Evolutionary conservation across 169 alveolate species (phyloP).

Genomic region (Eimeria praecox): DNA sequence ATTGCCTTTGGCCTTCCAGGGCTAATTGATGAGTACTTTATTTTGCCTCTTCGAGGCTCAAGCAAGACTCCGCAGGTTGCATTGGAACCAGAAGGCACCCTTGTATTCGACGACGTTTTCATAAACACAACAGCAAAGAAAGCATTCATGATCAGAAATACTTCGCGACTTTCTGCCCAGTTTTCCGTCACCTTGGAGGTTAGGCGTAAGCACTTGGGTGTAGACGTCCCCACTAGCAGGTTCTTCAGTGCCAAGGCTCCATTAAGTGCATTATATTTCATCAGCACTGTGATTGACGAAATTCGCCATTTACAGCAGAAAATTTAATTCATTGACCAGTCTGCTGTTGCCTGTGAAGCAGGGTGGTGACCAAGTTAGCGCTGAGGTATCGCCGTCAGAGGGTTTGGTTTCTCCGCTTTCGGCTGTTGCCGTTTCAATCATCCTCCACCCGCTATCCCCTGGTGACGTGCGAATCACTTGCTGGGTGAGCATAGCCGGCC

Average conservation of each 20-base stretch:
- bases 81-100: conserved; percentile 93
- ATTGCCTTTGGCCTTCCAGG: conserved; percentile 62
- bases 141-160: conserved; percentile 87
- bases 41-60: conserved; percentile 73
- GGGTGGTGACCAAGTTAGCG: conserved; percentile 26
- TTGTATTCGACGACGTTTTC: conserved; percentile 93
- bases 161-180: conserved; percentile 56
- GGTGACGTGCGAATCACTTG: conserved; percentile 57
- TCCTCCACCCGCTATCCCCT: conserved; percentile 45
- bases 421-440: conserved; percentile 40
- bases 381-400: conserved; percentile 26
- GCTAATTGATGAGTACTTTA: not conserved
- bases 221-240: not conserved
- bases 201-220: not conserved
- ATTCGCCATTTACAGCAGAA: not conserved
- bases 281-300: not conserved
- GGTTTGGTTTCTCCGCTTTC: conserved; percentile 62
- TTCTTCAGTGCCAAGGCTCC: too few species aligned
- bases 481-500: conserved; percentile 68
- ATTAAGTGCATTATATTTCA: not conserved
- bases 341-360: not conserved
- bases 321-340: not conserved
- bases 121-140: conserved; percentile 90
- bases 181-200: conserved; percentile 59
- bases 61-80: conserved; percentile 87